These are phyloP conservation scores for Plenodomus biglobosus DNA, from an alignment of 2,329 filamentous ascomycete genomes.

Conservation along the genomic window DNA sequence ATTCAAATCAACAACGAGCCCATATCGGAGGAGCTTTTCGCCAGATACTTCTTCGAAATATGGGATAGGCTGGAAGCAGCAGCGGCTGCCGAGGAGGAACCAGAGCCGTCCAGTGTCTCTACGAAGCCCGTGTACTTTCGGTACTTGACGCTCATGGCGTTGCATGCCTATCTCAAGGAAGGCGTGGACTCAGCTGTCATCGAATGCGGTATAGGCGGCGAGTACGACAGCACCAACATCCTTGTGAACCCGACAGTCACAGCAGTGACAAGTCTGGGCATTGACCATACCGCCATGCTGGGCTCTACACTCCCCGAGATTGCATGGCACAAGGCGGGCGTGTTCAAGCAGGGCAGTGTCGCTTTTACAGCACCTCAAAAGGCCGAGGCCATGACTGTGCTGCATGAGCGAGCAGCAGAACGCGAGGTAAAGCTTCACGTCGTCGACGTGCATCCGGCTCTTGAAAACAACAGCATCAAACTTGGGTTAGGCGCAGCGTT, in stretches of 20 bases:
- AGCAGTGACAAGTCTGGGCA: constrained; percentile 77
- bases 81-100: constrained; percentile 53
- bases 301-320: constrained; percentile 79
- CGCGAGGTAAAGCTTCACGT: constrained; percentile 51
- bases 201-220: constrained; percentile 92
- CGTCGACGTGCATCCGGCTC: constrained; percentile 52
- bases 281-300: constrained; percentile 82
- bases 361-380: constrained; percentile 65
- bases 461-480: constrained; percentile 49
- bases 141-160: constrained; percentile 83
- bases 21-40: constrained; percentile 68
- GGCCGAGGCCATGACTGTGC: constrained; percentile 56
- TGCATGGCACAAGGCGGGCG: constrained; percentile 89
- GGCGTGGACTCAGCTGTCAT: constrained; percentile 78
- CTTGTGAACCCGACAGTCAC: constrained; percentile 69
- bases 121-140: constrained; percentile 91
- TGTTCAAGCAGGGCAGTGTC: constrained; percentile 69
- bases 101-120: constrained; percentile 48
- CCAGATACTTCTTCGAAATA: constrained; percentile 77
- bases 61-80: constrained; percentile 69
- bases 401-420: constrained; percentile 58
- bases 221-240: constrained; percentile 91
- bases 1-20: constrained; percentile 77
- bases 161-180: constrained; percentile 78
- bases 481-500: constrained; percentile 64